Conservation (phyloP, 108 stramenopile species). For the Pseudonitzschia delicatissima region DNA sequence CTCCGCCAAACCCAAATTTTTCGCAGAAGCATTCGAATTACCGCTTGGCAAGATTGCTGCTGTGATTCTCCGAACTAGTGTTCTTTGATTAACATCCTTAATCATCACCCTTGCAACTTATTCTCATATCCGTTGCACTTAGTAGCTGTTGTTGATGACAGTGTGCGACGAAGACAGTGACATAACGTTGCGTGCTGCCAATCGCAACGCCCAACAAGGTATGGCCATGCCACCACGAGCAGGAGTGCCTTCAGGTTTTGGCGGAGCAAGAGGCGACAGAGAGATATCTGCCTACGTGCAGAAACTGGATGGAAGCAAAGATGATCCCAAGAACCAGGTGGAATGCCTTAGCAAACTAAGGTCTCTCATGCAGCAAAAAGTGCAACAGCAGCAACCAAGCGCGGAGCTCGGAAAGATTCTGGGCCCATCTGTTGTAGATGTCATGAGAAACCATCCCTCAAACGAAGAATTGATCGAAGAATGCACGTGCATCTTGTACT, state of each 20-base stretch:
- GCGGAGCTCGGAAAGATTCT: background rate
- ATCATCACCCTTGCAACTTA: too few relatives aligned
- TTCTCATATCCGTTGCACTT: background rate
- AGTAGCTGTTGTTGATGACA: conserved; percentile 10
- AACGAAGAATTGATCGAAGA: conserved; percentile 33
- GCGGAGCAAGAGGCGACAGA: conserved; percentile 4
- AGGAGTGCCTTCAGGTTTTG: background rate
- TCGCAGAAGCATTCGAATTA: too few relatives aligned
- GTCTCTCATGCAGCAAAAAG: conserved; percentile 15
- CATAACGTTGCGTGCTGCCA: conserved; percentile 9
- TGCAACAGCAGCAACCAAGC: conserved; percentile 8
- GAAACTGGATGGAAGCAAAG: conserved; percentile 7
- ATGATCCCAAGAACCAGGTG: conserved; percentile 15
- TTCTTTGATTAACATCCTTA: too few relatives aligned
- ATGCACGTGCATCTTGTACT: conserved; percentile 37
- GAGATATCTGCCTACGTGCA: conserved; percentile 11
- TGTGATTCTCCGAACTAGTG: too few relatives aligned
- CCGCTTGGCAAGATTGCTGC: too few relatives aligned
- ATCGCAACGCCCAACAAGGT: conserved; percentile 1
- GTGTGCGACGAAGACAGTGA: conserved; percentile 8
- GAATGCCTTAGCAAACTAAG: conserved; percentile 9
- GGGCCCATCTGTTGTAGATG: conserved; percentile 28
- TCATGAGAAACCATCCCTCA: conserved; percentile 20
- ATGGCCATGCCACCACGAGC: conserved; percentile 12
- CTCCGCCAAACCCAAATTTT: too few relatives aligned